Conservation (phyloP, 768 basidiomycete genomes). For the Lentinula guzmanii region DNA sequence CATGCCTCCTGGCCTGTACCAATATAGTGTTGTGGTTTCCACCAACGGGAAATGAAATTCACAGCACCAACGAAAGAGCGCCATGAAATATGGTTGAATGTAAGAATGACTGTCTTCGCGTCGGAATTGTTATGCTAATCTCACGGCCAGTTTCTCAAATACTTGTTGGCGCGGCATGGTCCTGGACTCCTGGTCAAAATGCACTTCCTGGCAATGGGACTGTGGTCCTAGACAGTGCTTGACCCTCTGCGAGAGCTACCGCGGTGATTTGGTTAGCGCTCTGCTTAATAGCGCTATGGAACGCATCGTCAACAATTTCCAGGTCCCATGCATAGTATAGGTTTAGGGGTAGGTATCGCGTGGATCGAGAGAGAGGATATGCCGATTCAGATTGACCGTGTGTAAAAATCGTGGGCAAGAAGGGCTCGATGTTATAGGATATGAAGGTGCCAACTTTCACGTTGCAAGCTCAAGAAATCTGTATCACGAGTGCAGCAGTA, state of each 20-base stretch:
- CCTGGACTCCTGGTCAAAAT: conserved; percentile 22
- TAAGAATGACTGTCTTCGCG: conserved; percentile 22
- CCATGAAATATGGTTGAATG: conserved; percentile 95
- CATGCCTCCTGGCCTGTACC: conserved; percentile 90
- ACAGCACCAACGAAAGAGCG: conserved; percentile 94
- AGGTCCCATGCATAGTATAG: conserved; percentile 40
- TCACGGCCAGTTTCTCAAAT: conserved; percentile 72
- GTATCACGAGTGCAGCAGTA: too few species aligned
- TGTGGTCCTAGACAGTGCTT: conserved; percentile 36
- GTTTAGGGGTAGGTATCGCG: conserved; percentile 36
- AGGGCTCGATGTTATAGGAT: conserved; percentile 33
- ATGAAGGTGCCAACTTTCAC: conserved; percentile 25
- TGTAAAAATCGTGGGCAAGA: conserved; percentile 28
- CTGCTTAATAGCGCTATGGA: conserved; percentile 32
- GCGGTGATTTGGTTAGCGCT: conserved; percentile 34
- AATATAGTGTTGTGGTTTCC: conserved; percentile 88
- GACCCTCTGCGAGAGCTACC: conserved; percentile 33
- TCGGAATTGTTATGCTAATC: conserved; percentile 7
- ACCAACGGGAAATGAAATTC: conserved; percentile 98
- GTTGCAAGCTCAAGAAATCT: too few species aligned
- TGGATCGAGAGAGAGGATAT: conserved; percentile 37
- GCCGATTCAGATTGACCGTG: conserved; percentile 34
- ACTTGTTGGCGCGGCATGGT: conserved; percentile 75
- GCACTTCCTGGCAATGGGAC: conserved; percentile 32
- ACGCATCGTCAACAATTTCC: conserved; percentile 29